Percentiles rank a stretch among this genome's conserved stretches.
Evolutionary conservation across 2,329 filamentous ascomycete species (phyloP).

Genomic region (Neopestalotiopsis clavispora): DNA sequence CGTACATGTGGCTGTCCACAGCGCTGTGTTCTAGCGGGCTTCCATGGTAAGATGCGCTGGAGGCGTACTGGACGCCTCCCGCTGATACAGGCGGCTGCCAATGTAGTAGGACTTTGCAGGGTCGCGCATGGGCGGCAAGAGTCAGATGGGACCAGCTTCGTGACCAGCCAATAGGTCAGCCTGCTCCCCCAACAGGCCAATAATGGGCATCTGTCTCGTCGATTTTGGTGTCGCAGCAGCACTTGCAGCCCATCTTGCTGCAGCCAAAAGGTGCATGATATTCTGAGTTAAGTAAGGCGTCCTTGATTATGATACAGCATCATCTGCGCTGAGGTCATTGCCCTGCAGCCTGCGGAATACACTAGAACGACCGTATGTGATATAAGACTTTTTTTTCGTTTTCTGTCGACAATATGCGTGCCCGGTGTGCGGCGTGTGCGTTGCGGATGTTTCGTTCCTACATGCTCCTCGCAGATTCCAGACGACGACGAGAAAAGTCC

Average conservation of each 20-base stretch:
- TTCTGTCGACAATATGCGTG: neutral
- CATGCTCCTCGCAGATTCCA: neutral
- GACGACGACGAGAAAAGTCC: neutral
- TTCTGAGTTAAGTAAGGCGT: conserved; percentile 16
- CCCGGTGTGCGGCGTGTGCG: neutral
- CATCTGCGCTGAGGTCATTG: neutral
- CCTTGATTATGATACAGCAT: conserved; percentile 9
- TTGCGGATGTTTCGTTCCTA: neutral
- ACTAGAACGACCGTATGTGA: neutral
- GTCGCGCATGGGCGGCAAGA: conserved; percentile 12
- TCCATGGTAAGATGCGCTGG: neutral
- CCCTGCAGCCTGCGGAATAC: neutral
- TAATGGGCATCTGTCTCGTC: conserved; percentile 16
- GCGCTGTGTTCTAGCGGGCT: conserved; percentile 6
- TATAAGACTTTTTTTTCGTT: neutral
- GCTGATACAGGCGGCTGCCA: neutral
- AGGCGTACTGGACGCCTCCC: neutral
- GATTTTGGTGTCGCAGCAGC: conserved; percentile 13
- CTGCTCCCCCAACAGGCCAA: conserved; percentile 13
- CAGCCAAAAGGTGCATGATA: conserved; percentile 12
- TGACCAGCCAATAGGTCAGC: conserved; percentile 18
- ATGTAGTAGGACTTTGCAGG: conserved; percentile 13
- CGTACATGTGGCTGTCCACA: neutral
- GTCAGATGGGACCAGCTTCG: conserved; percentile 9
- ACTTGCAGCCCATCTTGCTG: conserved; percentile 17